Conservation (phyloP, 257 asterid species). For the Nyctanthes arbortristis region DNA sequence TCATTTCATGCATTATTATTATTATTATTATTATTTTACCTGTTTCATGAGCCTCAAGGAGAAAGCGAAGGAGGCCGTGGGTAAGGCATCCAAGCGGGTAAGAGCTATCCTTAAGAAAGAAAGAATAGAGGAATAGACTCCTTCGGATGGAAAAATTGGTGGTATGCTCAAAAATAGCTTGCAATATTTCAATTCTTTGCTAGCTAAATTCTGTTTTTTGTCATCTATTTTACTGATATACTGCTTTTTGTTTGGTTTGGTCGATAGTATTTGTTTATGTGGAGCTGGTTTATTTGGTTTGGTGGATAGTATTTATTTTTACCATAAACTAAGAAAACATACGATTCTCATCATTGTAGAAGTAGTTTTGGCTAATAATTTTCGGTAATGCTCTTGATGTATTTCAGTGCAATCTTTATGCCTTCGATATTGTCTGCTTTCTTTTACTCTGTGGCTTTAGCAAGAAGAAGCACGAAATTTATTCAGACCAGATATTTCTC, state of each 20-base stretch:
- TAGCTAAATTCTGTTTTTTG: background rate
- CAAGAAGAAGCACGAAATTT: background rate
- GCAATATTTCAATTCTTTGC: background rate
- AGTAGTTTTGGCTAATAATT: background rate
- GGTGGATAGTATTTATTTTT: no score
- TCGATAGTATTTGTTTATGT: background rate
- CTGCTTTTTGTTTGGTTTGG: background rate
- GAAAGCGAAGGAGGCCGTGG: no score
- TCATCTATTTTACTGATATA: background rate
- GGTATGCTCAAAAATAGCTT: background rate
- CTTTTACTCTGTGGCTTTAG: slow-evolving; percentile 1
- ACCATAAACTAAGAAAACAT: background rate
- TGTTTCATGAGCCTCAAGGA: background rate
- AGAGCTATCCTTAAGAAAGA: no score
- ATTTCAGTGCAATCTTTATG: slow-evolving; percentile 13
- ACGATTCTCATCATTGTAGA: background rate
- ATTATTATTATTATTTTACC: background rate
- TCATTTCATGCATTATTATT: background rate
- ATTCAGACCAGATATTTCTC: slow-evolving; percentile 14
- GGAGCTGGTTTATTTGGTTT: background rate
- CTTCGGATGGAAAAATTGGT: background rate
- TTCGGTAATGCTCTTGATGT: background rate
- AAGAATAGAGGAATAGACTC: no score
- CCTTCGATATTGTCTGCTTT: slow-evolving; percentile 9
- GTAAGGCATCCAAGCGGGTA: no score